Evolutionary conservation across 768 basidiomycete genomes (phyloP).

Genomic region (Hypsizygus marmoreus): DNA sequence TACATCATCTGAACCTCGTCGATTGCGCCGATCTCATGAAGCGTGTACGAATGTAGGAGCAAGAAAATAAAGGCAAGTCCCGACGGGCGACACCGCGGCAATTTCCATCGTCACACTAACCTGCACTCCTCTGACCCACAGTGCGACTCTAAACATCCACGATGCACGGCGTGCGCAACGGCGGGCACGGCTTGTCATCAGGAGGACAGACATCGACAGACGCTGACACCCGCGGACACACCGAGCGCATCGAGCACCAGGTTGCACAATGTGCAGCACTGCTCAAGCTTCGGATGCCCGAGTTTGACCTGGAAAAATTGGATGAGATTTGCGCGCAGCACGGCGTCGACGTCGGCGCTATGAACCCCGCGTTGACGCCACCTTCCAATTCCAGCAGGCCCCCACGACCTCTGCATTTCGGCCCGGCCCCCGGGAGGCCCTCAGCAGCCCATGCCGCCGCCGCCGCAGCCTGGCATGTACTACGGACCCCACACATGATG

Average conservation of each 20-base stretch:
- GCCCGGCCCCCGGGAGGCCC: constrained; percentile 29
- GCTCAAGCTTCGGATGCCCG: constrained; percentile 70
- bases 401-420: constrained; percentile 30
- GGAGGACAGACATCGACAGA: constrained; percentile 87
- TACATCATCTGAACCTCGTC: constrained; percentile 69
- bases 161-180: constrained; percentile 83
- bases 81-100: constrained; percentile 78
- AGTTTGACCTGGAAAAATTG: constrained; percentile 65
- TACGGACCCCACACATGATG: constrained; percentile 48
- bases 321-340: constrained; percentile 67
- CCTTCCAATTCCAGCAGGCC: constrained; percentile 35
- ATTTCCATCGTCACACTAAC: constrained; percentile 58
- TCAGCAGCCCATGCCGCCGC: constrained; percentile 39
- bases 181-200: constrained; percentile 82
- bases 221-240: constrained; percentile 84
- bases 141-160: constrained; percentile 91
- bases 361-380: constrained; percentile 25
- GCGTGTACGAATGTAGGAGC: constrained; percentile 90
- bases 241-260: constrained; percentile 80
- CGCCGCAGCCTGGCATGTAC: constrained; percentile 37
- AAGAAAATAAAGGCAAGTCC: constrained; percentile 93
- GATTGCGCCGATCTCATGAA: constrained; percentile 86
- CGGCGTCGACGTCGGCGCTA: constrained; percentile 54
- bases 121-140: constrained; percentile 38
- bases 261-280: constrained; percentile 78